Conservation (phyloP, 1,284 basidiomycete genomes). For the Marasmius fiardii region DNA sequence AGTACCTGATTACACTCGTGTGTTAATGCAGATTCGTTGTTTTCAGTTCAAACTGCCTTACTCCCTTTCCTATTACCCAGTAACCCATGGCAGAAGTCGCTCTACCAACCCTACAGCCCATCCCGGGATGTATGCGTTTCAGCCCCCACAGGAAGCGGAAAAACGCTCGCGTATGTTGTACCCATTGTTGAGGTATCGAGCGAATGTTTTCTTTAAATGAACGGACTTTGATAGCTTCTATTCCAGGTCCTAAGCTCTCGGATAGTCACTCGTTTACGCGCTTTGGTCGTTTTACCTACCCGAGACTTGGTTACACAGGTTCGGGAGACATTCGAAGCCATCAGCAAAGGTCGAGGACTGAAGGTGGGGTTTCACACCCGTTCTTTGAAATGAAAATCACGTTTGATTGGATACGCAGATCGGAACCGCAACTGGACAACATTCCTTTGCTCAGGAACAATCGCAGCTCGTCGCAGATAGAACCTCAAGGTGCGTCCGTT, state of each 20-base stretch:
- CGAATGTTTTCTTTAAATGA: conserved; percentile 8
- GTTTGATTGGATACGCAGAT: conserved; percentile 42
- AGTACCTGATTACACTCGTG: conserved; percentile 2
- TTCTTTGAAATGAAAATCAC: background rate
- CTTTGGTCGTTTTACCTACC: conserved; percentile 91
- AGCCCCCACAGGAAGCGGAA: conserved; percentile 96
- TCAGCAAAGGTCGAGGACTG: conserved; percentile 84
- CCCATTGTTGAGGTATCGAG: conserved; percentile 85
- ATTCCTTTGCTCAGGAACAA: conserved; percentile 83
- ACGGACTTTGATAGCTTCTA: conserved; percentile 2
- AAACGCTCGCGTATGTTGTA: conserved; percentile 92
- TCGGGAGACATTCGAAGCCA: conserved; percentile 83
- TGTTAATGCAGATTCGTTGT: conserved; percentile 4
- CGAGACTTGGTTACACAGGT: conserved; percentile 95
- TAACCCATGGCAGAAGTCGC: conserved; percentile 36
- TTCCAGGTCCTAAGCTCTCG: conserved; percentile 66
- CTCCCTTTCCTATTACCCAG: conserved; percentile 72
- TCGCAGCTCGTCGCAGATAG: conserved; percentile 61
- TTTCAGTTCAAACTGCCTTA: conserved; percentile 79
- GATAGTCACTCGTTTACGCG: conserved; percentile 82
- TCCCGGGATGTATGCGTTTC: conserved; percentile 92
- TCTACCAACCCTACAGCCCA: conserved; percentile 72
- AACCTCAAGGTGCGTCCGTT: conserved; percentile 37
- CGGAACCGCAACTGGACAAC: conserved; percentile 78
- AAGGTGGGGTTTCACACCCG: conserved; percentile 53